Conservation (phyloP, 2,329 filamentous ascomycete species). For the Microdochium trichocladiopsis region DNA sequence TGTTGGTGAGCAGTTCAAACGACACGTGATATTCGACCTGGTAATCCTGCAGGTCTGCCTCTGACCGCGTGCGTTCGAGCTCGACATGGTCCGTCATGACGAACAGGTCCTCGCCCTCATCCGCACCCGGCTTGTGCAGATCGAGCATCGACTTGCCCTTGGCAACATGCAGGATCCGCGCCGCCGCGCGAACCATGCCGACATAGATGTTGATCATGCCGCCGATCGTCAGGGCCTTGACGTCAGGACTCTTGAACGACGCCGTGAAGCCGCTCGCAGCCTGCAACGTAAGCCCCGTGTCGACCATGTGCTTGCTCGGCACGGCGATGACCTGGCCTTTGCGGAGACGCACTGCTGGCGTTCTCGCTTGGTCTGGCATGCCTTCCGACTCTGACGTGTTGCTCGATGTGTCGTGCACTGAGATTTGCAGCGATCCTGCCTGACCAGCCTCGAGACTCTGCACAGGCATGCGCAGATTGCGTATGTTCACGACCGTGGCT, state of each 20-base stretch:
- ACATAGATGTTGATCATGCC: slow-evolving; percentile 76
- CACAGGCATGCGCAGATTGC: slow-evolving; percentile 81
- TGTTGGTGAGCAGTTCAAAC: slow-evolving; percentile 60
- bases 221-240: slow-evolving; percentile 57
- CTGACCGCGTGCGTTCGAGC: slow-evolving; percentile 20
- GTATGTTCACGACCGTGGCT: slow-evolving; percentile 76
- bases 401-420: slow-evolving; percentile 40
- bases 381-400: slow-evolving; percentile 17
- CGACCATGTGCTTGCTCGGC: slow-evolving; percentile 49
- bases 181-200: slow-evolving; percentile 77
- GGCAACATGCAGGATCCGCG: slow-evolving; percentile 59
- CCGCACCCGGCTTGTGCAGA: slow-evolving; percentile 17
- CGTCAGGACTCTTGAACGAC: slow-evolving; percentile 57
- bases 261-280: slow-evolving; percentile 65
- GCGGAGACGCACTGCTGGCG: slow-evolving; percentile 38
- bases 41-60: slow-evolving; percentile 13
- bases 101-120: slow-evolving; percentile 50
- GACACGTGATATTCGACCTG: slow-evolving; percentile 45
- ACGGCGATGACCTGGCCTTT: slow-evolving; percentile 81
- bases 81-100: slow-evolving; percentile 42
- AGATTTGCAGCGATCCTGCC: slow-evolving; percentile 81
- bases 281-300: slow-evolving; percentile 51
- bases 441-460: slow-evolving; percentile 70
- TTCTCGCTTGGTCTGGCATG: slow-evolving; percentile 17
- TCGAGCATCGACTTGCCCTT: slow-evolving; percentile 16